phyloP scores from a whole-genome alignment of 2,329 filamentous ascomycete species.

The Talaromyces piceae region DNA sequence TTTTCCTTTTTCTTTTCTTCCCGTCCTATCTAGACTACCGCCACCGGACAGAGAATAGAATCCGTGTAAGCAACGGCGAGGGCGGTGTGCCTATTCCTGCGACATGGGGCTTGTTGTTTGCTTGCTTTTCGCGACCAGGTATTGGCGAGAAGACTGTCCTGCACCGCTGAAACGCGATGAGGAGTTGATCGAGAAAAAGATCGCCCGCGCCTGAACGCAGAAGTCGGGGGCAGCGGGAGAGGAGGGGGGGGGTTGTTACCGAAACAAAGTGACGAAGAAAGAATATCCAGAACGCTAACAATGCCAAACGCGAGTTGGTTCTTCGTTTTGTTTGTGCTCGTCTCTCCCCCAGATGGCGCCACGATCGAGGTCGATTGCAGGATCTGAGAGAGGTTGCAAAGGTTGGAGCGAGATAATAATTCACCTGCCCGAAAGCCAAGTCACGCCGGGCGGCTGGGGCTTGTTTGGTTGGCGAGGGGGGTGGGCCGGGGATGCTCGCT shows the following conservation, averaged over 20 bases:
- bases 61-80: neutral
- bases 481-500: too few species aligned
- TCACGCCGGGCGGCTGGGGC: neutral
- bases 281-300: neutral
- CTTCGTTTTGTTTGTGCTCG: too few species aligned
- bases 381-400: neutral
- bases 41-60: neutral
- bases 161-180: neutral
- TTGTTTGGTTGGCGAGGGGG: neutral
- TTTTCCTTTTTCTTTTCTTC: neutral
- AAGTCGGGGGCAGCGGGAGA: neutral
- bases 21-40: neutral
- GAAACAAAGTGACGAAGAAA: neutral
- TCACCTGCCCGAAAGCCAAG: neutral
- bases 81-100: slow-evolving; percentile 5
- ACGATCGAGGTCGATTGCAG: slow-evolving; percentile 1
- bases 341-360: neutral
- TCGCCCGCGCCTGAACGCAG: neutral
- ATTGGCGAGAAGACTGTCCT: neutral
- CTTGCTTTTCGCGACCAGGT: slow-evolving; percentile 2
- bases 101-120: slow-evolving; percentile 5
- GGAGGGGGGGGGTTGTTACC: neutral
- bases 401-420: neutral
- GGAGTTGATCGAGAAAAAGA: neutral
- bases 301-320: neutral